Base-by-base conservation (phyloP, 148 eudicot genomes). In the Linanthus parryae region DNA sequence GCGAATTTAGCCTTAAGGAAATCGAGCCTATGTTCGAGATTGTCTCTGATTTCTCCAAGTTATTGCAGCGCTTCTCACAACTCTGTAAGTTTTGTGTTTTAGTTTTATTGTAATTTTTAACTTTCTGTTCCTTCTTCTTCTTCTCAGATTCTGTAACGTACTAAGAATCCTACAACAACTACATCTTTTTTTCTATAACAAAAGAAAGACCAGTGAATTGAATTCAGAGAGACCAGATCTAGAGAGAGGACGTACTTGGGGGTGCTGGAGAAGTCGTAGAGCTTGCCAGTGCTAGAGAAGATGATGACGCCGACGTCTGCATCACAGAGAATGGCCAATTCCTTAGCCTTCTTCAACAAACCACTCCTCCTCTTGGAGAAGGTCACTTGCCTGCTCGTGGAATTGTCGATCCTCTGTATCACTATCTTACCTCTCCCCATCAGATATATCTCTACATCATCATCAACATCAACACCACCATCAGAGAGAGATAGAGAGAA, bases 401-500 rank as follows among this genome's bases (percentile, higher is more conserved):
- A 63, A 45, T 80, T 76, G 31, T 80, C 85, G 68, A 80, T 80
- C 68, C 81, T 73, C 58, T 81, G 57, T 29, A 80, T 80, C 29
- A 75, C 73, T 55, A 80, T 80, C 76, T 80, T 80, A 1, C 85
- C 85, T 48, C 85, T 69, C 44, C 78, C 81, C 85, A 80, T 80
- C 26, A 8, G 13, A 41, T 28, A 30, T 14, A 21, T 43, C 8
- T 57, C 39, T 13, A 29, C 39, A 31, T 5, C 2, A 17, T 1
- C 10, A 42, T 6, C n/a, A 17, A 19, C 7, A 42, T 6, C 8
- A n/a, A n/a, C n/a, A n/a, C n/a, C 16, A 1, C 21, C 8, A 13
- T 13, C 16, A 20, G 19, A 43, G 8, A 50, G 29, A 23, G 10
- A 57, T 15, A 10, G 15, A 20, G 7, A 44, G 16, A 30, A 11